Evolutionary conservation across 2,329 filamentous ascomycete species (phyloP), one percentile per base, ranked within the genome.

Genomic region (Hortaea werneckii): DNA sequence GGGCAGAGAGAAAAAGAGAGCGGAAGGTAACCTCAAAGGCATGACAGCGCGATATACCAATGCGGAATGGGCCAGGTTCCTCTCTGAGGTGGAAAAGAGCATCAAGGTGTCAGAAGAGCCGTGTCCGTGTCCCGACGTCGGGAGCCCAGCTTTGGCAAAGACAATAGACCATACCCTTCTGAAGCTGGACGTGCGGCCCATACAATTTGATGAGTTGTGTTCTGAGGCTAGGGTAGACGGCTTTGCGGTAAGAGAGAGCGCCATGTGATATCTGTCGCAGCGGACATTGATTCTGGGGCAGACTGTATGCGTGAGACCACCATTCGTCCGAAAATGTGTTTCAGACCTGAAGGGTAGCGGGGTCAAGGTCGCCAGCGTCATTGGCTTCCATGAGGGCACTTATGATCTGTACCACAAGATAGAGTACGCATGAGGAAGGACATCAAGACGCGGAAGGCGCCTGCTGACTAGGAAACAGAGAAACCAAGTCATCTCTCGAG

Each of bases 371-470:
- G 75, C 76, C 39, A 76, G 74, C 52, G 78, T 80, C 5, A 68
- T 80, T 7, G 76, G 75, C 20, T 80, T 80, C 58, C 78, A 74
- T 43, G 76, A 79, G 56, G 78, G 78, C 9, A 78, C 74, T 0
- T 65, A 77, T 49, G 64, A 71, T 41, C 72, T 74, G 0, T 57
- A 65, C 3, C 61, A 67, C 29, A 79, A 79, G 57, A 62, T 73
- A n/a, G 59, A 58, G 53, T 61, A 54, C 44, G 54, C 50, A 6
- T 7, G n/a, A n/a, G n/a, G n/a, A n/a, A 34, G 30, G 30, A 34
- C 7, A 34, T 7, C 30, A n/a, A 34, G n/a, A 34, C 30, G n/a
- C 7, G 7, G n/a, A n/a, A 34, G n/a, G n/a, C 7, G n/a, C n/a
- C 30, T n/a, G n/a, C 30, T 34, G 30, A 34, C 30, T 7, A 34